phyloP scores from a whole-genome alignment of 208 protist genomes.

The Herpetomonas samuelpessoai region DNA sequence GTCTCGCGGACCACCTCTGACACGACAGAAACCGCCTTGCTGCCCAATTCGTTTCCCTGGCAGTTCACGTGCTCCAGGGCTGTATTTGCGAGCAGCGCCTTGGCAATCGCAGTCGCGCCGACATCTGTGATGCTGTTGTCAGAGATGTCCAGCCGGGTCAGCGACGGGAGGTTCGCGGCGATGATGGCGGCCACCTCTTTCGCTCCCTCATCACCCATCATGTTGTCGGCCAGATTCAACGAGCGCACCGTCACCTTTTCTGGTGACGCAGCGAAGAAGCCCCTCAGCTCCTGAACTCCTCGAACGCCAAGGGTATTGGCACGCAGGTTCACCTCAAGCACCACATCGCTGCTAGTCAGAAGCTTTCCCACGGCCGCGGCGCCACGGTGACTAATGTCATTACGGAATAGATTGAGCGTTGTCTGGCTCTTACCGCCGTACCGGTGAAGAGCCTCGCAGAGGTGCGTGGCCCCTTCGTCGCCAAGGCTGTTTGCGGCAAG shows the following conservation, averaged over 20 bases:
- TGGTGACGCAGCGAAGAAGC: constrained; percentile 29
- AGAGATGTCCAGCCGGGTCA: constrained; percentile 62
- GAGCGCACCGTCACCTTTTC: constrained; percentile 32
- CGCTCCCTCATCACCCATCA: constrained; percentile 81
- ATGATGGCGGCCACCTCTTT: constrained; percentile 63
- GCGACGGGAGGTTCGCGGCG: constrained; percentile 37
- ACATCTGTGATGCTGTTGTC: constrained; percentile 75
- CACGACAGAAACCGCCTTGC: constrained; percentile 50
- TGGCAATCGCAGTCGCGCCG: constrained; percentile 41
- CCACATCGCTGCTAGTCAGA: constrained; percentile 43
- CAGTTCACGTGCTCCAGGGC: constrained; percentile 50
- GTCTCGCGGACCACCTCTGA: constrained; percentile 45
- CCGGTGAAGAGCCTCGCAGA: constrained; percentile 66
- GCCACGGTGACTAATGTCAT: constrained; percentile 62
- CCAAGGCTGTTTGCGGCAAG: constrained; percentile 76
- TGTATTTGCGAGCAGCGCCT: constrained; percentile 61
- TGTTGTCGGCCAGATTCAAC: constrained; percentile 69
- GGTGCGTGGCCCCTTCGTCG: constrained; percentile 56
- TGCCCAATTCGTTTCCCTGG: constrained; percentile 54
- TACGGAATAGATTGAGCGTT: constrained; percentile 73
- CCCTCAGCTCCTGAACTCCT: constrained; percentile 57
- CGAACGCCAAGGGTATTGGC: constrained; percentile 79
- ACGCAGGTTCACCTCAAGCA: constrained; percentile 69
- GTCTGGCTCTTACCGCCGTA: constrained; percentile 62
- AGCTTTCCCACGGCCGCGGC: constrained; percentile 64